Conservation (phyloP, 2,329 filamentous ascomycete genomes). For the Beauveria sp. region DNA sequence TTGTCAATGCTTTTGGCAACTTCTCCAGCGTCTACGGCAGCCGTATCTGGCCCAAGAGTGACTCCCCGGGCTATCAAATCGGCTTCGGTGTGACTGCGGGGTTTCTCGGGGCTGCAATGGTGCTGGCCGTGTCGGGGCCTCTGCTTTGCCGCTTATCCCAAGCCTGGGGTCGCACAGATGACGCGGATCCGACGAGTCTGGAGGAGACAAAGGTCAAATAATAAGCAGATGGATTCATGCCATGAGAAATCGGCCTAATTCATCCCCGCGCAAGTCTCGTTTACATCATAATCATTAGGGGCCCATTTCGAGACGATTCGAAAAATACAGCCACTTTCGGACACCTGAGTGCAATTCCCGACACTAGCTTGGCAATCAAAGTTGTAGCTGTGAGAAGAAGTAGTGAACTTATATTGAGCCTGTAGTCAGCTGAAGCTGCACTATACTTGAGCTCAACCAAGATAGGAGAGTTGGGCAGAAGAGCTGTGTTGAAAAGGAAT, state of each 20-base stretch:
- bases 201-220: not conserved
- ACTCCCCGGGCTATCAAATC: slow-evolving; percentile 20
- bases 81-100: slow-evolving; percentile 23
- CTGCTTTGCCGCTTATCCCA: slow-evolving; percentile 14
- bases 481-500: not conserved
- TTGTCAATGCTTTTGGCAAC: slow-evolving; percentile 25
- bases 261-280: not conserved
- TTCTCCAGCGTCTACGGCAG: slow-evolving; percentile 25
- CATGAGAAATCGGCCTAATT: not conserved
- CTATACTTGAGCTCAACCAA: no score
- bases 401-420: not conserved
- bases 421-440: no score
- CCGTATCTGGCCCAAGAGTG: slow-evolving; percentile 21
- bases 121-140: slow-evolving; percentile 18
- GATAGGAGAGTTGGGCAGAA: not conserved
- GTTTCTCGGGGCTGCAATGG: slow-evolving; percentile 19
- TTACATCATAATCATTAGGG: not conserved
- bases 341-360: not conserved
- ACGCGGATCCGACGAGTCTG: not conserved
- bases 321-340: not conserved
- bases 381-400: not conserved
- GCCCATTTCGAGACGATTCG: not conserved
- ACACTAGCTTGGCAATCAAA: not conserved
- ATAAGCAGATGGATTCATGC: not conserved
- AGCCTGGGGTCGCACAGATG: not conserved